These are phyloP conservation scores for Arctostaphylos glauca DNA, from an alignment of 148 eudicot species.

Conservation along the genomic window DNA sequence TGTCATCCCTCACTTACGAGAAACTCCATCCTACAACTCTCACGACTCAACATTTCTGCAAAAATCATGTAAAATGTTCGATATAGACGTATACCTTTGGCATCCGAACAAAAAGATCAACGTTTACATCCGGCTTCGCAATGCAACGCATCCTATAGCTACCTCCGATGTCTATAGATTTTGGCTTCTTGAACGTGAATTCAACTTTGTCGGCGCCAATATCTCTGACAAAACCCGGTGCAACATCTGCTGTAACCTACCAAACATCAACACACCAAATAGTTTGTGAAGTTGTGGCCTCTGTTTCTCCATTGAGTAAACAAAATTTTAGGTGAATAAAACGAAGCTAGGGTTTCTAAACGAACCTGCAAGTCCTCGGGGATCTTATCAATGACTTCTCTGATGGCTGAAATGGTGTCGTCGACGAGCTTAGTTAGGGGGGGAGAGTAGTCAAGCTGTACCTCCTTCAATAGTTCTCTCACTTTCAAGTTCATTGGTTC, in stretches of 20 bases:
- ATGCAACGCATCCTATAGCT: conserved; percentile 67
- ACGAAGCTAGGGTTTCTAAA: conserved; percentile 23
- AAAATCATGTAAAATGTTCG: neutral
- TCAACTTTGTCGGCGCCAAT: conserved; percentile 88
- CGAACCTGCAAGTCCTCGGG: conserved; percentile 58
- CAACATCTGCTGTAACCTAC: conserved; percentile 71
- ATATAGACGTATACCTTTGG: conserved; percentile 61
- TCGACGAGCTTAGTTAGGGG: conserved; percentile 43
- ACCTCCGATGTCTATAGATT: conserved; percentile 64
- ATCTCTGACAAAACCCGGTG: conserved; percentile 79
- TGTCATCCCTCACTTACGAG: neutral
- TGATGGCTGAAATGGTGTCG: conserved; percentile 49
- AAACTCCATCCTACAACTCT: neutral
- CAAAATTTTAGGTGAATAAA: too few relatives aligned
- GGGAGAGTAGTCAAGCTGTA: conserved; percentile 56
- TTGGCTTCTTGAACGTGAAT: conserved; percentile 76
- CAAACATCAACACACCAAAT: neutral
- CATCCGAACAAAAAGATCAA: conserved; percentile 73
- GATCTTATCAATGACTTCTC: conserved; percentile 41
- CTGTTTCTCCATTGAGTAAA: neutral
- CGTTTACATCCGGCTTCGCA: conserved; percentile 64
- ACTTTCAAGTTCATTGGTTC: conserved; percentile 53
- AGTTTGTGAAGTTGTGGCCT: neutral
- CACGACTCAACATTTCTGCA: neutral
- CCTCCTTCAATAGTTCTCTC: conserved; percentile 70